phyloP scores from a whole-genome alignment of 805 yeast genomes.

The Danielia oregonensis region DNA sequence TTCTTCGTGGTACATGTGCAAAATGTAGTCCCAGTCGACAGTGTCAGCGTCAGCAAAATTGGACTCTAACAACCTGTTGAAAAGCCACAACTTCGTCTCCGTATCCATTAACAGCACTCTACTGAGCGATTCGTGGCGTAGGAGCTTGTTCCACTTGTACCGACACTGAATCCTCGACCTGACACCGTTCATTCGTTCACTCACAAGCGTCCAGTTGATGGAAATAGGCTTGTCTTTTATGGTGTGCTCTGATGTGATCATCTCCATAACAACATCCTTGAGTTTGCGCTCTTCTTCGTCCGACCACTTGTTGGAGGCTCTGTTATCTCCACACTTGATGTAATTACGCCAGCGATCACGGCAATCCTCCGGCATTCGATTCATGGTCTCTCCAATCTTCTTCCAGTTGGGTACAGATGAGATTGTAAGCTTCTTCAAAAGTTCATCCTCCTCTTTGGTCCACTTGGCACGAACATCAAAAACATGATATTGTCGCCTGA shows the following conservation, averaged over 20 bases:
- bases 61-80: slow-evolving; percentile 25
- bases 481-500: slow-evolving; percentile 82
- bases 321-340: slow-evolving; percentile 79
- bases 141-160: slow-evolving; percentile 87
- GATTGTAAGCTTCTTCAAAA: slow-evolving; percentile 57
- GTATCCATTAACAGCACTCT: slow-evolving; percentile 30
- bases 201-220: slow-evolving; percentile 88
- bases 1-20: slow-evolving; percentile 26
- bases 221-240: slow-evolving; percentile 28
- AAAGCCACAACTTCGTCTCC: slow-evolving; percentile 36
- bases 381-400: slow-evolving; percentile 70
- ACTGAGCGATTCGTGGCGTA: slow-evolving; percentile 50
- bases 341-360: slow-evolving; percentile 96
- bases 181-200: slow-evolving; percentile 84
- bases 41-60: slow-evolving; percentile 23
- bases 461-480: slow-evolving; percentile 88
- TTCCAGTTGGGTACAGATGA: slow-evolving; percentile 86
- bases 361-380: slow-evolving; percentile 97
- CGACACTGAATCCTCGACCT: slow-evolving; percentile 93
- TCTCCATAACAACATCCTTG: slow-evolving; percentile 48
- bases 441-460: slow-evolving; percentile 77
- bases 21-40: slow-evolving; percentile 35
- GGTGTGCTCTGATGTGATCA: slow-evolving; percentile 30
- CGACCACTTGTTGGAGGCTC: slow-evolving; percentile 80
- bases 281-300: slow-evolving; percentile 64